phyloP scores from a whole-genome alignment of 768 basidiomycete species.

The Boletus eberwhitei region DNA sequence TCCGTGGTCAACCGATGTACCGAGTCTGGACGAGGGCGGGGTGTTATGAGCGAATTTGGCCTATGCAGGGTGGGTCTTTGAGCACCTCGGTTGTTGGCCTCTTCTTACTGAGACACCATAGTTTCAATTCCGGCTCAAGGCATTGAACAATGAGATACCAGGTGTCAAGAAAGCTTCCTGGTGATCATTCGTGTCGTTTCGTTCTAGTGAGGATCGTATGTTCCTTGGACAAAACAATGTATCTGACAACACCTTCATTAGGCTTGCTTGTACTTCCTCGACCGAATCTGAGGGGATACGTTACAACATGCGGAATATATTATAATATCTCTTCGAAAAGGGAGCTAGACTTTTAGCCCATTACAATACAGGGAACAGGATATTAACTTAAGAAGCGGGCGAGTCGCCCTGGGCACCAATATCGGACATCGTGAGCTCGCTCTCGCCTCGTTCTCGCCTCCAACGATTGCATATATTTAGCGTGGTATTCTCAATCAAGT shows the following conservation, averaged over 20 bases:
- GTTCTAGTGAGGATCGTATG: neutral
- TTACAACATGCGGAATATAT: constrained; percentile 3
- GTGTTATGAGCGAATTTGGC: constrained; percentile 86
- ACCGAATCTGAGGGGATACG: neutral
- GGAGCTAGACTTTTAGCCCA: neutral
- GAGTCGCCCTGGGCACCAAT: constrained; percentile 40
- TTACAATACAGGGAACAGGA: constrained; percentile 9
- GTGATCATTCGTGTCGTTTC: constrained; percentile 38
- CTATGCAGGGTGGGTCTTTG: constrained; percentile 62
- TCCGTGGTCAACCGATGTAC: constrained; percentile 87
- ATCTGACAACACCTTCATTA: neutral
- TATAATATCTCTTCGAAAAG: constrained; percentile 4
- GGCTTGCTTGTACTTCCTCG: neutral
- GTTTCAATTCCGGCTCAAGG: constrained; percentile 91
- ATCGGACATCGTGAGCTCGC: constrained; percentile 59
- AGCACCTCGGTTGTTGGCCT: neutral
- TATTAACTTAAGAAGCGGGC: constrained; percentile 18
- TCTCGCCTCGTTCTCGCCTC: constrained; percentile 79
- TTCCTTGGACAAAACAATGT: neutral
- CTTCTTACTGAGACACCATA: constrained; percentile 27
- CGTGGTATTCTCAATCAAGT: constrained; percentile 72
- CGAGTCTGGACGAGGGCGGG: constrained; percentile 82
- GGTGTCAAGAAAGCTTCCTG: constrained; percentile 93
- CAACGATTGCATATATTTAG: constrained; percentile 79
- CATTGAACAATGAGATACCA: constrained; percentile 74